These are phyloP conservation scores for Septoria petroselini DNA, from an alignment of 2,329 filamentous ascomycete species.

Conservation along the genomic window DNA sequence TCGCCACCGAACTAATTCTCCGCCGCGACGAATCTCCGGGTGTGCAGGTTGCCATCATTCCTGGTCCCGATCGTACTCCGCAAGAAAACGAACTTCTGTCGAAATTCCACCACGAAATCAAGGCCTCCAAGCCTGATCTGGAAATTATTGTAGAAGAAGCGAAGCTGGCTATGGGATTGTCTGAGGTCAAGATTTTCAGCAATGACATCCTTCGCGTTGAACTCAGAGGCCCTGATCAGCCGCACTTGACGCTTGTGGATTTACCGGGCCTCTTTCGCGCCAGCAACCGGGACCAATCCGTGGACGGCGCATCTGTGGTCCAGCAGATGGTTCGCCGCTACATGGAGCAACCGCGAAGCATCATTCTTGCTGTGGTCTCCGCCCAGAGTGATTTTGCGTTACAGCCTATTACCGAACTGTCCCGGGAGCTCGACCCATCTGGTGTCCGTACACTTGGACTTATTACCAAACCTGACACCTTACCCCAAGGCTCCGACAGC, in stretches of 20 bases:
- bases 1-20: constrained; percentile 33
- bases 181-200: not conserved
- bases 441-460: constrained; percentile 40
- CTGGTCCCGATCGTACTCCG: constrained; percentile 23
- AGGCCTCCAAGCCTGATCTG: too few species aligned
- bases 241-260: constrained; percentile 35
- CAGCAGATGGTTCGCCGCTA: constrained; percentile 41
- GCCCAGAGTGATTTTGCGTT: constrained; percentile 47
- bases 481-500: constrained; percentile 31
- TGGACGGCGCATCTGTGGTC: constrained; percentile 41
- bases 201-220: constrained; percentile 34
- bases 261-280: constrained; percentile 38
- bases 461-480: constrained; percentile 40
- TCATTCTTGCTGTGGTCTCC: constrained; percentile 46
- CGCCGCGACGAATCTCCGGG: constrained; percentile 19
- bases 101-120: too few species aligned
- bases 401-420: constrained; percentile 47
- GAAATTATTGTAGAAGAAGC: constrained; percentile 28
- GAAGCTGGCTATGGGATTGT: constrained; percentile 24
- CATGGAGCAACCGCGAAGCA: constrained; percentile 41
- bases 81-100: too few species aligned
- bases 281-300: constrained; percentile 39
- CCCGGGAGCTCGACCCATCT: constrained; percentile 37
- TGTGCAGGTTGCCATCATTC: too few species aligned
- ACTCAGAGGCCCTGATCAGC: constrained; percentile 31